phyloP scores from a whole-genome alignment of 2,329 filamentous ascomycete genomes.

The Xylariales sp. region DNA sequence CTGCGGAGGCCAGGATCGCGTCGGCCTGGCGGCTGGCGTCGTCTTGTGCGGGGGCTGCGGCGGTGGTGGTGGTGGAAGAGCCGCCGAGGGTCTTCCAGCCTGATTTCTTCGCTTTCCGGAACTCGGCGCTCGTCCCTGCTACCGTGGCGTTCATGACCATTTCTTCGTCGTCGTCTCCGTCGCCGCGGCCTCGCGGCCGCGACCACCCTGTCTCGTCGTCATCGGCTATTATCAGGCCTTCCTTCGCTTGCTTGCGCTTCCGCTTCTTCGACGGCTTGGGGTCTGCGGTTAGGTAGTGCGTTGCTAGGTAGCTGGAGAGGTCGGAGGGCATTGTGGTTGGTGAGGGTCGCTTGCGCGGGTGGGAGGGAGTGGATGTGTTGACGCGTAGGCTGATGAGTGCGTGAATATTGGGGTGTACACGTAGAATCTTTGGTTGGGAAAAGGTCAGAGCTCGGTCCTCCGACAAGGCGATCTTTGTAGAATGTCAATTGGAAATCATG shows the following conservation, averaged over 20 bases:
- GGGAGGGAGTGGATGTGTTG: not conserved
- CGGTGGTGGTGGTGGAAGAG: slow-evolving; percentile 61
- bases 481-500: not conserved
- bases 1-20: slow-evolving; percentile 80
- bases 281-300: slow-evolving; percentile 81
- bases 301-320: slow-evolving; percentile 87
- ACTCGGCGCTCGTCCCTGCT: slow-evolving; percentile 67
- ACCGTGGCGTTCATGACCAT: slow-evolving; percentile 56
- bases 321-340: slow-evolving; percentile 62
- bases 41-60: slow-evolving; percentile 66
- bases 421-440: not conserved
- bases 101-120: slow-evolving; percentile 81
- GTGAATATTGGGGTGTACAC: not conserved
- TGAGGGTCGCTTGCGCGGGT: slow-evolving; percentile 5
- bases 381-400: not conserved
- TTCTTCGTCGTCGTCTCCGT: slow-evolving; percentile 68
- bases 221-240: slow-evolving; percentile 72
- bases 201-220: slow-evolving; percentile 70
- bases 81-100: slow-evolving; percentile 79
- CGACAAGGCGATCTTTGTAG: not conserved
- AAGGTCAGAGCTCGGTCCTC: too few relatives aligned
- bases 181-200: slow-evolving; percentile 58
- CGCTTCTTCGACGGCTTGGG: slow-evolving; percentile 70
- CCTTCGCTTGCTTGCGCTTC: slow-evolving; percentile 67
- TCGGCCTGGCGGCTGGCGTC: slow-evolving; percentile 64